Evolutionary conservation across 805 yeast genomes (phyloP).

Genomic region (Tetrapisispora taiwanensis): DNA sequence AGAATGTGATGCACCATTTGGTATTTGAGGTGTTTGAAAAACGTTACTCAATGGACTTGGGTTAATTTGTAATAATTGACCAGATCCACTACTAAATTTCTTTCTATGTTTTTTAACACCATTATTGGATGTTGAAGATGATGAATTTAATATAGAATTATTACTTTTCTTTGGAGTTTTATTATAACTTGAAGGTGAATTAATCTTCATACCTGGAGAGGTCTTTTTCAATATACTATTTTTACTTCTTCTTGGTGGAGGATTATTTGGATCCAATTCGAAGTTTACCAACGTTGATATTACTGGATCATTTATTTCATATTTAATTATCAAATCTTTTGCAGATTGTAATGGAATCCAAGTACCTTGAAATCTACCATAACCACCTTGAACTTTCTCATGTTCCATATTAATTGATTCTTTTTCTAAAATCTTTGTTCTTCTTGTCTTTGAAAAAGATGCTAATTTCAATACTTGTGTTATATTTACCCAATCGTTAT

Average conservation of each 20-base stretch:
- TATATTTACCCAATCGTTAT: slow-evolving; percentile 90
- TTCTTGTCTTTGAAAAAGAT: slow-evolving; percentile 64
- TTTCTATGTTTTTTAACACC: slow-evolving; percentile 3
- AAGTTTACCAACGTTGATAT: slow-evolving; percentile 44
- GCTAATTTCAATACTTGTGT: slow-evolving; percentile 76
- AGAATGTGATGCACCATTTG: slow-evolving; percentile 3
- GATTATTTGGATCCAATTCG: slow-evolving; percentile 38
- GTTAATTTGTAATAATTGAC: slow-evolving; percentile 11
- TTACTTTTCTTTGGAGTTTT: slow-evolving; percentile 25
- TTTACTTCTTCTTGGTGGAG: slow-evolving; percentile 34
- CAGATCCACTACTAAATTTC: slow-evolving; percentile 1
- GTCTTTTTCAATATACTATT: slow-evolving; percentile 24
- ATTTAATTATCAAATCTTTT: slow-evolving; percentile 41
- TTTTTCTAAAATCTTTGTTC: slow-evolving; percentile 66
- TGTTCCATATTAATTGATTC: slow-evolving; percentile 65
- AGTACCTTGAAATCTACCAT: slow-evolving; percentile 77
- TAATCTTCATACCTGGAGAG: slow-evolving; percentile 24
- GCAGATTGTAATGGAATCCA: slow-evolving; percentile 73
- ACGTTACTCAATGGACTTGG: slow-evolving; percentile 28
- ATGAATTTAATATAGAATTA: neutral
- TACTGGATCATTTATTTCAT: slow-evolving; percentile 42
- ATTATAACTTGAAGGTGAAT: slow-evolving; percentile 29
- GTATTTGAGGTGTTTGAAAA: slow-evolving; percentile 28
- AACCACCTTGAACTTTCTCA: slow-evolving; percentile 78
- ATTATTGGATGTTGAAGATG: slow-evolving; percentile 3